Base-by-base conservation (phyloP, 202 grass and related monocot genomes). In the Digitaria exilis region DNA sequence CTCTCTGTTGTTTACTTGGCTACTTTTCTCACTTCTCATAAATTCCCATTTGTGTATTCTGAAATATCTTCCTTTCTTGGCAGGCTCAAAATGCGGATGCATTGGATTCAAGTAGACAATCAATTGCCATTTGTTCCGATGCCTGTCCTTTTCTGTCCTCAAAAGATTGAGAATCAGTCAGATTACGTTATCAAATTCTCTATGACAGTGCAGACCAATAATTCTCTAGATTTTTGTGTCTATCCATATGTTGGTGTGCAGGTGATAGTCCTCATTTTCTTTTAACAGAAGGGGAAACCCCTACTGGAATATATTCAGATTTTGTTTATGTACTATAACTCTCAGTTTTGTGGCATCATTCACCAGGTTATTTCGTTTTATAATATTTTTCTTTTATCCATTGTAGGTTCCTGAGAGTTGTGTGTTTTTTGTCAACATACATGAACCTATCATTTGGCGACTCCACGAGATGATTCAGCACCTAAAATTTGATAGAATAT, bases 181-280 rank as follows among this genome's bases (percentile, higher is more conserved):
- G 93, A 98, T 66, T 89, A 92, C 60, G 56, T 90, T 83, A 12
- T 98, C 50, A 98, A 98, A 80, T 94, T 96, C 57, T 94, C 93
- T 49, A 74, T 94, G 87, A 98, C 93, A 51, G 91, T 91, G 84
- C 93, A 98, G 87, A 88, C 89, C 41, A 94, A 96, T 82, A 98
- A 96, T 98, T 93, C 93, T 82, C 84, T 98, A 18, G 96, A 98
- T 85, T 88, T 85, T 86, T 89, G 85, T 80, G 92, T 98, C 34
- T 98, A 98, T 85, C 96, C 96, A 18, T 98, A 94, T 88, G 77
- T 98, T 45, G 96, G 93, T 89, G 78, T 98, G 79, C 93, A 98
- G 96, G 96, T 98, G 78, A 72, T 73, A 1, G 10, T 45, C 57
- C 19, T 48, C 26, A 32, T 73, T 52, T 21, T 24, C n/a, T 32